Percentiles rank a stretch among this genome's conserved stretches.
Evolutionary conservation across 164 flowering plant species (phyloP).

Genomic region (Euptelea pleiosperma): DNA sequence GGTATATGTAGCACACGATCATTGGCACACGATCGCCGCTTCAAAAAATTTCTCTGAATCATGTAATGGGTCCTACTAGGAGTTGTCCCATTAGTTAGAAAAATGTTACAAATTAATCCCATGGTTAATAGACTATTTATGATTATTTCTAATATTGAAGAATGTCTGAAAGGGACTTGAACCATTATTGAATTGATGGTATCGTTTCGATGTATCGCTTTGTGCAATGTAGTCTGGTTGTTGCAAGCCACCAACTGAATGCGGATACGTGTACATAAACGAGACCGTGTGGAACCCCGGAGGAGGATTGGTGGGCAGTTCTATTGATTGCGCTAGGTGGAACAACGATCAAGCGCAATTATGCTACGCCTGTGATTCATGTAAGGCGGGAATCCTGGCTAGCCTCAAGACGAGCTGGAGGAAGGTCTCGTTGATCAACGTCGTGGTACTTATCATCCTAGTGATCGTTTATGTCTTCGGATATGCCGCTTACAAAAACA

Average conservation of each 20-base stretch:
- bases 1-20: too few relatives aligned
- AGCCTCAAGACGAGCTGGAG: constrained; percentile 93
- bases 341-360: constrained; percentile 68
- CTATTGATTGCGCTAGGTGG: constrained; percentile 61
- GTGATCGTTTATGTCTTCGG: constrained; percentile 69
- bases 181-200: neutral
- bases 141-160: too few relatives aligned
- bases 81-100: too few relatives aligned
- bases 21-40: too few relatives aligned
- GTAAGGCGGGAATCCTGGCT: constrained; percentile 88
- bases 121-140: too few relatives aligned
- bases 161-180: too few relatives aligned
- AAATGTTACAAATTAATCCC: too few relatives aligned
- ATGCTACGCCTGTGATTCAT: constrained; percentile 78
- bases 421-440: constrained; percentile 82
- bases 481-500: constrained; percentile 73
- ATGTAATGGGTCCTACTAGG: too few relatives aligned
- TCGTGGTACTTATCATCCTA: constrained; percentile 62
- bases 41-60: too few relatives aligned
- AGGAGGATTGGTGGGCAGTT: constrained; percentile 27
- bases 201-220: neutral
- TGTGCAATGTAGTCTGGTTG: constrained; percentile 74
- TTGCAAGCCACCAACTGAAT: constrained; percentile 93
- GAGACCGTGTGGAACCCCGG: constrained; percentile 68
- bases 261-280: constrained; percentile 54